These are phyloP conservation scores for Myxozyma mucilagina DNA, from an alignment of 805 yeast species.

Conservation along the genomic window DNA sequence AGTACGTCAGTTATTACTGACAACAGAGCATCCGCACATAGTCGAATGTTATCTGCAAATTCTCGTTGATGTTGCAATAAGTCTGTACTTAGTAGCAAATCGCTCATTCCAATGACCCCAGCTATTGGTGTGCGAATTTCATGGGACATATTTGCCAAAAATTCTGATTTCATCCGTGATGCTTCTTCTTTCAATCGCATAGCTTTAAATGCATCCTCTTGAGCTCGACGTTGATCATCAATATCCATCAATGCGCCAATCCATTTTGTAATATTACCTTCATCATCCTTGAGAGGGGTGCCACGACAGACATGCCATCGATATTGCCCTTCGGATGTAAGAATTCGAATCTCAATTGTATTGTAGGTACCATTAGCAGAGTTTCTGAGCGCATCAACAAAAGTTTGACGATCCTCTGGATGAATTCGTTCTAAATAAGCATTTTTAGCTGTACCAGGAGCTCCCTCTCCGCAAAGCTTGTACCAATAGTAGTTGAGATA, in stretches of 20 bases:
- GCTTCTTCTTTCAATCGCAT: conserved; percentile 31
- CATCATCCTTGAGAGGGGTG: conserved; percentile 25
- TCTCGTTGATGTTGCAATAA: conserved; percentile 48
- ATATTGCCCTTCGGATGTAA: conserved; percentile 22
- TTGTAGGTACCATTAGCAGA: conserved; percentile 16
- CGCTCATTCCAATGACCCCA: conserved; percentile 51
- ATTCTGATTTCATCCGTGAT: conserved; percentile 47
- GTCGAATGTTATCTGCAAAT: conserved; percentile 54
- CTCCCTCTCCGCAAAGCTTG: conserved; percentile 27
- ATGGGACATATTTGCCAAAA: conserved; percentile 57
- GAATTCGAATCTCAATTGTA: conserved; percentile 27
- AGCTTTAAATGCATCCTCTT: conserved; percentile 31
- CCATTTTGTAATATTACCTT: conserved; percentile 29
- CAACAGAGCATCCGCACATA: conserved; percentile 53
- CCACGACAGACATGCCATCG: conserved; percentile 32
- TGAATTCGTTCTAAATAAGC: conserved; percentile 28
- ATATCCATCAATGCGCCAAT: conserved; percentile 32
- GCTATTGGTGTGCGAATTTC: conserved; percentile 60
- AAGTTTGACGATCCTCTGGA: conserved; percentile 24
- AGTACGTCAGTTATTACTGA: conserved; percentile 56
- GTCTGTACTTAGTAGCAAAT: conserved; percentile 52
- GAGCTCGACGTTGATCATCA: conserved; percentile 33
- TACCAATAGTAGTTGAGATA: conserved; percentile 32
- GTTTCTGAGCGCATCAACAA: conserved; percentile 12
- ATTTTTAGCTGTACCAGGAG: conserved; percentile 24